Evolutionary conservation across 2,329 filamentous ascomycete genomes (phyloP), one percentile per base, ranked within the genome.

Genomic region (Aulographum hederae): DNA sequence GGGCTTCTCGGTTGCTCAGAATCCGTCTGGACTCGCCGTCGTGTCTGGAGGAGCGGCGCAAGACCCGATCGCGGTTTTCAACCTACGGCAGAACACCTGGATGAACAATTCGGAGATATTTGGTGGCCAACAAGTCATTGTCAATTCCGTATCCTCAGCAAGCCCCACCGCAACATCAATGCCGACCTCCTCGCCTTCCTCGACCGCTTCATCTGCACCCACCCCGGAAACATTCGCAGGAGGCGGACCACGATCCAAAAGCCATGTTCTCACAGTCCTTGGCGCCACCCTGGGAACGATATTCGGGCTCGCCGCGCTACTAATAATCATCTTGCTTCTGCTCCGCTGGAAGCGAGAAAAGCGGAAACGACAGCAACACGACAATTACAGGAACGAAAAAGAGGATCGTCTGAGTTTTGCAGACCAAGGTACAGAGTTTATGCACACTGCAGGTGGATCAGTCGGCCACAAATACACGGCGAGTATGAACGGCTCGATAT

Each of bases 241-340:
- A 32, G 39, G 38, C 28, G 42, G 34, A 26, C 41, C 34, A 30
- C 32, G 46, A 37, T 40, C 43, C 17, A 38, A 48, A 16, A 49
- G 44, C 18, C 39, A 46, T 25, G 45, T 45, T 16, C 41, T 63
- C 33, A 56, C 71, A 5, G 76, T 93, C 18, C 64, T 94, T 2
- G 85, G 80, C 20, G 79, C 80, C 31, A 79, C 79, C 0, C 63
- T 95, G 1, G 84, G 85, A 10, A 73, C 75, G n/a, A 72, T 93
- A 15, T 67, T 79, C 32, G 82, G 78, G 13, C 58, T 82, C 32
- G 72, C 77, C 14, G 55, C 72, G 1, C 47, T 93, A 5, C 58
- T 91, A n/a, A 62, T 78, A 17, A 50, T 79, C 2, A 48, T 82
- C n/a, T 63, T 94, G 14, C 58, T 89, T 31, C 60, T 78, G 18